phyloP scores from a whole-genome alignment of 768 basidiomycete species.

The Tubosaeta brunneosetosa region DNA sequence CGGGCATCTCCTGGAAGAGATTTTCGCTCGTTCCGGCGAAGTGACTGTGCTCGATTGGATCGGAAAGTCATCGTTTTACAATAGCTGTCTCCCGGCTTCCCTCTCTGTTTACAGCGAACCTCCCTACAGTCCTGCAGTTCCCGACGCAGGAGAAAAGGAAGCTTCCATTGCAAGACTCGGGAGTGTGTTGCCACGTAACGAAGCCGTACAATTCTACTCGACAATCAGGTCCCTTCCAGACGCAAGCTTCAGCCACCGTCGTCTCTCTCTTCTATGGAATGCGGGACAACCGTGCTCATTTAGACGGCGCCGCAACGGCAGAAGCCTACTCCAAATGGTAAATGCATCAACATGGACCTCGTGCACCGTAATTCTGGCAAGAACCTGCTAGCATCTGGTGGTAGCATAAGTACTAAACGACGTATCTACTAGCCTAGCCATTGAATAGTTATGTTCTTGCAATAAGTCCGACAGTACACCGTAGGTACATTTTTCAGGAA shows the following conservation, averaged over 20 bases:
- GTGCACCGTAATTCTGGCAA: no score
- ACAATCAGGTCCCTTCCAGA: background rate
- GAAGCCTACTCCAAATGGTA: no score
- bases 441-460: no score
- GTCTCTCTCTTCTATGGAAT: conserved; percentile 7
- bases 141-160: background rate
- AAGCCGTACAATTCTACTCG: background rate
- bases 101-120: background rate
- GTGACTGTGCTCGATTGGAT: conserved; percentile 10
- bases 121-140: background rate
- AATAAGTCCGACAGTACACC: no score
- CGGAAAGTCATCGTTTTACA: conserved; percentile 8
- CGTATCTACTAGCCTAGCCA: no score
- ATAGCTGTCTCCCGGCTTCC: conserved; percentile 9
- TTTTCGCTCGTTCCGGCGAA: conserved; percentile 6
- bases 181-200: background rate
- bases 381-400: no score
- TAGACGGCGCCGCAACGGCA: no score
- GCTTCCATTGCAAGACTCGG: background rate
- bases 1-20: conserved; percentile 12
- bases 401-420: no score
- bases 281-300: no score
- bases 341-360: no score
- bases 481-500: no score
- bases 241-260: background rate